Evolutionary conservation across 116 monocot species (phyloP).

Genomic region (Thalassia testudinum): DNA sequence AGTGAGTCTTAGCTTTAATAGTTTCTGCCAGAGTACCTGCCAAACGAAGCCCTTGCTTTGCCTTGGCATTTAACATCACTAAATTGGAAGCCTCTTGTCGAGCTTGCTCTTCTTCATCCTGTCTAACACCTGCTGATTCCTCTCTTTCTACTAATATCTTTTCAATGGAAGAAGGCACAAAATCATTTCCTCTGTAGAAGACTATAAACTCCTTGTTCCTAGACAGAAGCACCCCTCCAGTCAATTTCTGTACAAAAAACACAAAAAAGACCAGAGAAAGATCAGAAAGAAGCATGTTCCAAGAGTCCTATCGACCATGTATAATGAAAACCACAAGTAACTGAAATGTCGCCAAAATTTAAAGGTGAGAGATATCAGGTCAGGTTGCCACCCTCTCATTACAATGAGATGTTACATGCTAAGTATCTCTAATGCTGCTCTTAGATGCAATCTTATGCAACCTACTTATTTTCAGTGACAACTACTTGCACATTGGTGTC

Average conservation of each 20-base stretch:
- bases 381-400: too few species aligned
- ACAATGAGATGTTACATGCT: too few species aligned
- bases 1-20: constrained; percentile 45
- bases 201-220: constrained; percentile 95
- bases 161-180: constrained; percentile 48
- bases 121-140: constrained; percentile 29
- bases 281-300: too few species aligned
- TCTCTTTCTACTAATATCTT: constrained; percentile 46
- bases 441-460: too few species aligned
- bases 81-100: constrained; percentile 41
- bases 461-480: too few species aligned
- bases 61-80: constrained; percentile 14
- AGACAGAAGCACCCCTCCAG: constrained; percentile 76
- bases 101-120: constrained; percentile 78
- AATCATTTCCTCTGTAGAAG: constrained; percentile 94
- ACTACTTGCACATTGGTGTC: too few species aligned
- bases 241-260: constrained; percentile 71
- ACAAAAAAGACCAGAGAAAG: not conserved
- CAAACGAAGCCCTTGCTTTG: constrained; percentile 26
- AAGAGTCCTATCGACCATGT: too few species aligned
- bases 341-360: too few species aligned
- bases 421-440: too few species aligned
- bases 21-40: constrained; percentile 95
- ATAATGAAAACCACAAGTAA: too few species aligned
- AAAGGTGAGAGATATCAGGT: too few species aligned